phyloP scores from a whole-genome alignment of 2,329 filamentous ascomycete species.

The Xylaria polymorpha region DNA sequence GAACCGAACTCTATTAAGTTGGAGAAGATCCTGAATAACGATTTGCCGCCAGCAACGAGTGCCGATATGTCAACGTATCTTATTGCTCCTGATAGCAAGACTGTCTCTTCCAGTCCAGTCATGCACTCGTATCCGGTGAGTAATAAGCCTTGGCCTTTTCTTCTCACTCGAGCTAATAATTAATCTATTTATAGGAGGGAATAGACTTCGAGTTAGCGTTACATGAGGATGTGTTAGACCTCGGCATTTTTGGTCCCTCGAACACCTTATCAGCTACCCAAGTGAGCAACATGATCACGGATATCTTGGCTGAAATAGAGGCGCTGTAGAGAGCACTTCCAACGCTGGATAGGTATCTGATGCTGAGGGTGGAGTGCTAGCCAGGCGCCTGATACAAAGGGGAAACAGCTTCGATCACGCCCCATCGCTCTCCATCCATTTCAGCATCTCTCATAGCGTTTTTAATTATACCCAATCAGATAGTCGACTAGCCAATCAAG shows the following conservation, averaged over 20 bases:
- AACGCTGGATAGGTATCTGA: neutral
- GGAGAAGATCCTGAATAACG: conserved; percentile 23
- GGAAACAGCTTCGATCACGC: neutral
- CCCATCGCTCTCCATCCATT: too few species aligned
- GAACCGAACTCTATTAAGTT: conserved; percentile 27
- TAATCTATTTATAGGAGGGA: conserved; percentile 41
- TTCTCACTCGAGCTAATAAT: conserved; percentile 21
- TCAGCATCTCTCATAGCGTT: too few species aligned
- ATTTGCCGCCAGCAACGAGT: neutral
- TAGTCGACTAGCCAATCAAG: too few species aligned
- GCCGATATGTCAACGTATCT: conserved; percentile 27
- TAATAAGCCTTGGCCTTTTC: neutral
- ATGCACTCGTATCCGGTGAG: conserved; percentile 38
- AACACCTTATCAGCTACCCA: conserved; percentile 35
- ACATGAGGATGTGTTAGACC: conserved; percentile 43
- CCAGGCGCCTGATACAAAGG: neutral
- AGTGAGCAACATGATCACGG: conserved; percentile 38
- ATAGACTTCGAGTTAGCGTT: conserved; percentile 48
- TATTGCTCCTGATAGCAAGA: conserved; percentile 30
- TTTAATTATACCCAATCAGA: too few species aligned
- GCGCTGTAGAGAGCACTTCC: conserved; percentile 8
- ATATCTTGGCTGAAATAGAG: conserved; percentile 39
- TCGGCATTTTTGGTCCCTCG: conserved; percentile 47
- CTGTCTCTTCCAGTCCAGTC: conserved; percentile 29
- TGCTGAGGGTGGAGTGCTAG: neutral